Evolutionary conservation across 2,329 filamentous ascomycete species (phyloP), one percentile per base, ranked within the genome.

Genomic region (Beauveria varroae): DNA sequence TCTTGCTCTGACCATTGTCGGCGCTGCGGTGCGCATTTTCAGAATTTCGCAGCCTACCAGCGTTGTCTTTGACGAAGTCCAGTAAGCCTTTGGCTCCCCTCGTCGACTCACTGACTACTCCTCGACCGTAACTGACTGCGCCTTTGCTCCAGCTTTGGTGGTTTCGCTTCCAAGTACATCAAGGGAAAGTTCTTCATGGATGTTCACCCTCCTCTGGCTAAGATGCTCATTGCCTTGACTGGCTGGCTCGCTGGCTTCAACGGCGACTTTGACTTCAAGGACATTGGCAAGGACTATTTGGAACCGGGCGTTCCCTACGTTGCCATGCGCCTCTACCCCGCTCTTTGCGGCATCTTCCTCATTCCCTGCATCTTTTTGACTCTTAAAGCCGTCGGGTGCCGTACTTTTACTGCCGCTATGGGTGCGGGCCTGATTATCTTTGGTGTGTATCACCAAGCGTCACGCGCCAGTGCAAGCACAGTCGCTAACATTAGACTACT

Each of bases 121-220:
- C 28, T 43, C 30, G 20, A n/a, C 49, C 2, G 26, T n/a, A 22
- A 61, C 52, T 61, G 22, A 60, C 41, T n/a, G 22, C n/a, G 30
- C 53, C 51, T 28, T 43, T 14, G 20, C 28, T 65, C 66, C 70
- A 96, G 92, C 78, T 99, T 99, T 75, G 95, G 95, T 74, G 95
- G 95, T 54, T 99, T 99, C 73, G 95, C 95, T 66, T 91, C 90
- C 69, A 99, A 99, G 77, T 99, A 99, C 76, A 98, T 99, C 83
- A 98, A 99, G 81, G 95, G 95, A 71, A 89, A 84, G 74, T 99
- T 99, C 84, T 99, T 99, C 76, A 99, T 99, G 95, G 95, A 99
- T 73, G 95, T 99, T n/a, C 95, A 99, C 73, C 95, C 95, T 37
- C 95, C 95, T 51, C 83, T 99, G 63, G 95, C 95, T 67, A 99